These are phyloP conservation scores for Leccinum variicolor DNA, from an alignment of 768 basidiomycete genomes.

Conservation along the genomic window DNA sequence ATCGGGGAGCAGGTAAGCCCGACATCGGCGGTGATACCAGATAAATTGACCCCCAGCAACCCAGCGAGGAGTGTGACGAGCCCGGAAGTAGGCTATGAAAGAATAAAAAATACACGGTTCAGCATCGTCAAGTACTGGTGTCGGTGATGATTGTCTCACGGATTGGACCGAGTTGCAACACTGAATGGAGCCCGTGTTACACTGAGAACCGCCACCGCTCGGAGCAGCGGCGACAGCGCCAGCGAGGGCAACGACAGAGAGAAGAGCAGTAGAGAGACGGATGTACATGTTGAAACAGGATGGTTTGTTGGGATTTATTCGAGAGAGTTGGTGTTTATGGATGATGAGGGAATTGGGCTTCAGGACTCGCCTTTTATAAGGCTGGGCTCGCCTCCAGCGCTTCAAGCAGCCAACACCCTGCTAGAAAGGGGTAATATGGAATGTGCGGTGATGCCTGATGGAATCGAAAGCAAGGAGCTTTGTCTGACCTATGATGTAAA, in stretches of 20 bases:
- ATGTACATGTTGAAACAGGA: background rate
- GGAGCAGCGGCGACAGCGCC: background rate
- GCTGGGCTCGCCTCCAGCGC: background rate
- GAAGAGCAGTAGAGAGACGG: background rate
- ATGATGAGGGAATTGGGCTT: background rate
- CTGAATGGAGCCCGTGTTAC: background rate
- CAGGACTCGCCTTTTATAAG: background rate
- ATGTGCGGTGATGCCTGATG: background rate
- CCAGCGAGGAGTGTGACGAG: background rate
- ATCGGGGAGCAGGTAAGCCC: background rate
- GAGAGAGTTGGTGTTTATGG: background rate
- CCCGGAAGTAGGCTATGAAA: background rate
- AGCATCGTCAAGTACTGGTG: background rate
- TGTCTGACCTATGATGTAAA: background rate
- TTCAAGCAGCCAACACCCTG: background rate
- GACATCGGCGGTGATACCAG: background rate
- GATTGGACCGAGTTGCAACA: background rate
- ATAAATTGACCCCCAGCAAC: background rate
- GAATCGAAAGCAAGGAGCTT: too few species aligned
- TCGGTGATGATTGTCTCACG: background rate
- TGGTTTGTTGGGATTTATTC: background rate
- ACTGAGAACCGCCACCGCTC: background rate
- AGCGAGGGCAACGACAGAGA: background rate
- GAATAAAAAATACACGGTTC: background rate
- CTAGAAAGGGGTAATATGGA: background rate